Evolutionary conservation across 192 early-diverging fungal genomes (phyloP), one percentile per base, ranked within the genome.

Genomic region (Tieghemiomyces parasiticus): DNA sequence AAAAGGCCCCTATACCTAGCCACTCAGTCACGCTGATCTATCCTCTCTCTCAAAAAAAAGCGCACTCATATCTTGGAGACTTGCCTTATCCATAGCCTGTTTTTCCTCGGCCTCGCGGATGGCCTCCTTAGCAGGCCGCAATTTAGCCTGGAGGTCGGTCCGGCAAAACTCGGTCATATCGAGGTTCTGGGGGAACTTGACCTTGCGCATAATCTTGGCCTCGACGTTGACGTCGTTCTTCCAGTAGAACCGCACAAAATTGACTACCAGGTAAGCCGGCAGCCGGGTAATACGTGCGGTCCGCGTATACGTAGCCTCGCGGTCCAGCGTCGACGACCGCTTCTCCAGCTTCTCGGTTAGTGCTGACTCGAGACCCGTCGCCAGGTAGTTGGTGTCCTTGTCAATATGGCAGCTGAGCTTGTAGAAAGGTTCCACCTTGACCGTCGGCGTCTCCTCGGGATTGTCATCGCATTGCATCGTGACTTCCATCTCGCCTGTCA

Each of bases 171-270:
- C 81, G n/a, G 83, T 75, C 9, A 82, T 83, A 61, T 99, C 94
- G 34, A 95, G 73, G 25, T 93, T 90, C 34, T 93, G 76, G 19
- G 95, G 94, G 66, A 92, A 97, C 67, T 91, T 87, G 47, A 99
- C 94, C 66, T 84, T 86, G 64, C 92, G 91, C 59, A 96, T 68
- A 69, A 99, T 97, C 69, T 99, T 99, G 14, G 92, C 87, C 49
- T 84, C 83, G 10, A 88, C 75, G 32, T 76, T 71, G 60, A 88
- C 87, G 9, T 78, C 67, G 0, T 82, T 67, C 62, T 93, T 95
- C 94, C 94, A 99, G 75, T 88, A 93, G 71, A 97, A 96, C 20
- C 95, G 82, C 35, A 93, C 85, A 70, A 93, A 99, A 60, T 91
- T 75, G 24, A 95, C 75, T 0, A 92, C 83, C 52, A 99, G 66